These are phyloP conservation scores for Garcia nutans DNA, from an alignment of 345 rosid genomes.

Conservation along the genomic window DNA sequence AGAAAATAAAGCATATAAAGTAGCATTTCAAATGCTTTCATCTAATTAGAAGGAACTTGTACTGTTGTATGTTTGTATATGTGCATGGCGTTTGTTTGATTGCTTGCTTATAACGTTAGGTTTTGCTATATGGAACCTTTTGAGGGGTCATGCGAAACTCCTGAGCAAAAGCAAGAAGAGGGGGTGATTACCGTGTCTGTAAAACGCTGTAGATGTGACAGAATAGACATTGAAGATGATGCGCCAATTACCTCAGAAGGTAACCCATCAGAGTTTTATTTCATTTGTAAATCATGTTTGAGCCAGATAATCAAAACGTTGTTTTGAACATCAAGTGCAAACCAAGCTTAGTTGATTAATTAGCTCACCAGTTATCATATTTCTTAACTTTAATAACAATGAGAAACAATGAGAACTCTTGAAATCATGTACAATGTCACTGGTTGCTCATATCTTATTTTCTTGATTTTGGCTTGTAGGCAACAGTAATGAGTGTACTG, in stretches of 20 bases:
- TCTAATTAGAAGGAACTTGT: neutral
- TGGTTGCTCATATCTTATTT: neutral
- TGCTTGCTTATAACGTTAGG: conserved; percentile 14
- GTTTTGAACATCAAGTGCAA: neutral
- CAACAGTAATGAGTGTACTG: neutral
- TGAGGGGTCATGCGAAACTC: conserved; percentile 27
- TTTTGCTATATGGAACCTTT: conserved; percentile 41
- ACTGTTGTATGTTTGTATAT: neutral
- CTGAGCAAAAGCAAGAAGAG: conserved; percentile 23
- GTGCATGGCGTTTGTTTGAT: neutral
- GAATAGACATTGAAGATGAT: conserved; percentile 12
- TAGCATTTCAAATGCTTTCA: neutral
- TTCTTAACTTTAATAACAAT: too few relatives aligned
- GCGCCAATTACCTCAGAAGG: conserved; percentile 16
- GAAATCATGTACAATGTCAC: too few relatives aligned
- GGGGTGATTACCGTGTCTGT: conserved; percentile 32
- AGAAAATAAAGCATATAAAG: neutral
- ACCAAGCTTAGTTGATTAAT: neutral
- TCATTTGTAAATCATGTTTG: neutral
- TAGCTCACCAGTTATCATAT: neutral
- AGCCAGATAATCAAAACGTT: neutral
- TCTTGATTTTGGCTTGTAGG: conserved; percentile 3
- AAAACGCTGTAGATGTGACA: conserved; percentile 27
- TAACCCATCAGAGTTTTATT: neutral
- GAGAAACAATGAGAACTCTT: too few relatives aligned